A percentile compares a stretch with the other conserved stretches of the same genome.
Conservation (phyloP, 352 stramenopile species). For the Phytophthora europaea region DNA sequence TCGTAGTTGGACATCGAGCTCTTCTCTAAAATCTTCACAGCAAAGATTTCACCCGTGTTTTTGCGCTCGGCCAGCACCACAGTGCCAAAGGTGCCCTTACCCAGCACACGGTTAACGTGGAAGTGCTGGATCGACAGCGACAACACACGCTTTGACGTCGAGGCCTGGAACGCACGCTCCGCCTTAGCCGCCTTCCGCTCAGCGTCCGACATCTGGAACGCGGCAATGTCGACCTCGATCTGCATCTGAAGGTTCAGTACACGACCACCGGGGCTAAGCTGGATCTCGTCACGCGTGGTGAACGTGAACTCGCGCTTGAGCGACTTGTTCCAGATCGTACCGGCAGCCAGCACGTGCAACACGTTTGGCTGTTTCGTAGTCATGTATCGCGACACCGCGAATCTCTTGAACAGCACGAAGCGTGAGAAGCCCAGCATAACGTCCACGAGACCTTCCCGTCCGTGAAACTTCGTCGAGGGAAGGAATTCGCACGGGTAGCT, state of each 20-base stretch:
- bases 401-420: conserved; percentile 80
- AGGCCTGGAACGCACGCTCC: conserved; percentile 74
- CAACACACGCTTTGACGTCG: conserved; percentile 85
- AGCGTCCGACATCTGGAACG: conserved; percentile 82
- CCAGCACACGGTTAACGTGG: conserved; percentile 94
- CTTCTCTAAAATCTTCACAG: conserved; percentile 95
- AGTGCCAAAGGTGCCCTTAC: conserved; percentile 96
- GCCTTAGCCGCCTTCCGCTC: conserved; percentile 76
- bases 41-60: conserved; percentile 91
- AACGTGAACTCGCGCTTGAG: conserved; percentile 85
- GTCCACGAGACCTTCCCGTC: conserved; percentile 84
- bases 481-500: conserved; percentile 87
- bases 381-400: conserved; percentile 77
- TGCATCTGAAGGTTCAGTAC: conserved; percentile 87
- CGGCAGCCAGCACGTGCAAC: conserved; percentile 74
- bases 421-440: conserved; percentile 79
- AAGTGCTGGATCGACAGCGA: conserved; percentile 95
- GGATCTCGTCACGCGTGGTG: conserved; percentile 85
- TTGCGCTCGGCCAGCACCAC: conserved; percentile 88
- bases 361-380: conserved; percentile 87
- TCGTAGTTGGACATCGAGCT: conserved; percentile 92
- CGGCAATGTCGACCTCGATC: conserved; percentile 85
- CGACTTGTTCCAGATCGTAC: conserved; percentile 86
- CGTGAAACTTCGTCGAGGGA: conserved; percentile 80
- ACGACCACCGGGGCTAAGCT: conserved; percentile 78